Evolutionary conservation across 2,329 filamentous ascomycete genomes (phyloP), one percentile per base, ranked within the genome.

Genomic region (Dactylellina sp.): DNA sequence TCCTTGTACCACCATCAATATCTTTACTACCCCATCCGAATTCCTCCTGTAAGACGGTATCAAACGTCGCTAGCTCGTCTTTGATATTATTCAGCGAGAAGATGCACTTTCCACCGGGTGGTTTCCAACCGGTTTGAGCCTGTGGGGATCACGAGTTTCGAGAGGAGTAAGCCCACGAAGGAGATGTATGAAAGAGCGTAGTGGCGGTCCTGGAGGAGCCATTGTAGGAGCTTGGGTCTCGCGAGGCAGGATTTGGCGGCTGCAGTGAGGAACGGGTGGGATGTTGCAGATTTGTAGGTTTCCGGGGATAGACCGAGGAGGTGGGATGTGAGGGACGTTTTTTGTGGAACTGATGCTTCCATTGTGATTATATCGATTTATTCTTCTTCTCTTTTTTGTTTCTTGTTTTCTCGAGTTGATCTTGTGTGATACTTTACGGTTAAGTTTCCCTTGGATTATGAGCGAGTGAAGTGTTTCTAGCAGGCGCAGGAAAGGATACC

Each of bases 171-270:
- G 46, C 53, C 42, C 35, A 68, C 53, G 63, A 68, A 68, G 44
- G 53, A 53, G 35, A 59, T 60, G 55, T 60, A 68, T n/a, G 46
- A 20, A 11, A 60, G 14, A 2, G 63, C 63, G 63, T 60, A 68
- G 35, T 60, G 53, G 7, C 63, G 55, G 63, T 60, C 53, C 42
- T 68, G 63, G 28, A 53, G 53, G 35, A 68, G 63, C 63, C 63
- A 68, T 53, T 46, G 35, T 25, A 60, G 63, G 35, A 68, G 46
- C 14, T 35, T 20, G 3, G 5, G 2, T 16, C 44, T 25, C 16
- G 40, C 37, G 20, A 25, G n/a, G 63, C 37, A n/a, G 55, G 53
- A 4, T 35, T 35, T 28, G 35, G 28, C 12, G 32, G 39, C 11
- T 20, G 35, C 14, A 32, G 42, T 39, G 35, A 50, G 55, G 63